Evolutionary conservation across 2,329 filamentous ascomycete genomes (phyloP).

Genomic region (Cadophora luteo-olivacea): DNA sequence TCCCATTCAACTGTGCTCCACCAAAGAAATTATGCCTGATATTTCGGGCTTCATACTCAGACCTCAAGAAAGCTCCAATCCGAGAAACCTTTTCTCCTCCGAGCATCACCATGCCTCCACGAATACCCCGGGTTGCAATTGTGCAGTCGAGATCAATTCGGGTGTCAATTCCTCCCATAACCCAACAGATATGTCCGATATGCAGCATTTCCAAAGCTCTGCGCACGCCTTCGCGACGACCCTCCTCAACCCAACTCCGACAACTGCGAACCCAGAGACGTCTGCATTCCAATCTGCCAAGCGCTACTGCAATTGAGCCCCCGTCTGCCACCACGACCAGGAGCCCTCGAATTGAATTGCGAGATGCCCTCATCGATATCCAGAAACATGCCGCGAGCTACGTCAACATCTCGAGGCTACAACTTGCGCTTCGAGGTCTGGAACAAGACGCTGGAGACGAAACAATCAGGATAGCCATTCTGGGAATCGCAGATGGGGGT

Average conservation of each 20-base stretch:
- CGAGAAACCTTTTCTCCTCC: constrained; percentile 14
- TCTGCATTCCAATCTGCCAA: constrained; percentile 27
- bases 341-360: constrained; percentile 34
- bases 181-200: constrained; percentile 37
- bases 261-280: constrained; percentile 30
- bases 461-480: constrained; percentile 63
- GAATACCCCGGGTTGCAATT: constrained; percentile 38
- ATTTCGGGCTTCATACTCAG: constrained; percentile 15
- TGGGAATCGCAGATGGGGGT: constrained; percentile 52
- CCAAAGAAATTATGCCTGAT: constrained; percentile 23
- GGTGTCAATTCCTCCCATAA: constrained; percentile 22
- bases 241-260: neutral
- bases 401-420: constrained; percentile 72
- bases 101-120: constrained; percentile 44
- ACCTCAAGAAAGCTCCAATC: neutral
- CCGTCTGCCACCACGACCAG: neutral
- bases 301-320: constrained; percentile 15
- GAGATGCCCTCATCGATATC: constrained; percentile 59
- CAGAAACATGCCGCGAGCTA: constrained; percentile 65
- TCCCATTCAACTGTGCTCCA: neutral
- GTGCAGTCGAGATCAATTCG: constrained; percentile 27
- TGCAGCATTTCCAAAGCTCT: constrained; percentile 33
- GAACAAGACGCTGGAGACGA: constrained; percentile 62
- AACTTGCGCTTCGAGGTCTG: constrained; percentile 72
- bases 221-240: constrained; percentile 10